Conservation (phyloP, 2,329 filamentous ascomycete genomes). For the Fusarium pseudonygamai region DNA sequence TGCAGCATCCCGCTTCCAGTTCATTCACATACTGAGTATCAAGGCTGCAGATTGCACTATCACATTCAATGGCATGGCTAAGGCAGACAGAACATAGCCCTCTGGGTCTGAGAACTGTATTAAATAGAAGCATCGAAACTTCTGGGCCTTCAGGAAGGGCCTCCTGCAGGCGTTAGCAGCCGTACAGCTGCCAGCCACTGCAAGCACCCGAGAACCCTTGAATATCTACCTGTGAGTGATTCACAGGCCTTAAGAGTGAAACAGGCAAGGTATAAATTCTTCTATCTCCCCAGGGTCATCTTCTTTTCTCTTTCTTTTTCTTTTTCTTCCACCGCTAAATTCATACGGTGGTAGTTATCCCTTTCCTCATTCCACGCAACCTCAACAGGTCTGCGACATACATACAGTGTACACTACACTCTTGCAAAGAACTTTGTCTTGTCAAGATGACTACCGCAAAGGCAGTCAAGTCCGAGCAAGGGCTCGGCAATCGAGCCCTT, state of each 20-base stretch:
- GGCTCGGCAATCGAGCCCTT: constrained; percentile 37
- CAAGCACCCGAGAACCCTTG: background rate
- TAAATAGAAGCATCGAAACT: background rate
- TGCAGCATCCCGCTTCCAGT: background rate
- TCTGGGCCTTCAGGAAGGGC: background rate
- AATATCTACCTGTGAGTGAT: background rate
- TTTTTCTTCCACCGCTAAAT: background rate
- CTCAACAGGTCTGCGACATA: background rate
- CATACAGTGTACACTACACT: background rate
- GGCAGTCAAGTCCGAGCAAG: background rate
- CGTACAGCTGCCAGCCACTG: background rate
- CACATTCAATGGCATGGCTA: background rate
- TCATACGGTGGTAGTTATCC: background rate
- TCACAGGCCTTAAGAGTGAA: background rate
- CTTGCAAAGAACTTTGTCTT: too few species aligned
- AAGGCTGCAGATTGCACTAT: background rate
- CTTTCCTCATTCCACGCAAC: background rate
- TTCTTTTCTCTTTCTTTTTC: background rate
- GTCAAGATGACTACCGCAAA: constrained; percentile 14
- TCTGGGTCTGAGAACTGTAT: background rate
- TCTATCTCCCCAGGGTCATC: background rate
- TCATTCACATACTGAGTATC: background rate
- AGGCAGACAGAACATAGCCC: background rate
- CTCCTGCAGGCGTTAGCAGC: background rate
- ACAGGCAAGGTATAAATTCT: background rate